Base-by-base conservation (phyloP, 768 basidiomycete species). In the Tricholoma hemisulphureum region DNA sequence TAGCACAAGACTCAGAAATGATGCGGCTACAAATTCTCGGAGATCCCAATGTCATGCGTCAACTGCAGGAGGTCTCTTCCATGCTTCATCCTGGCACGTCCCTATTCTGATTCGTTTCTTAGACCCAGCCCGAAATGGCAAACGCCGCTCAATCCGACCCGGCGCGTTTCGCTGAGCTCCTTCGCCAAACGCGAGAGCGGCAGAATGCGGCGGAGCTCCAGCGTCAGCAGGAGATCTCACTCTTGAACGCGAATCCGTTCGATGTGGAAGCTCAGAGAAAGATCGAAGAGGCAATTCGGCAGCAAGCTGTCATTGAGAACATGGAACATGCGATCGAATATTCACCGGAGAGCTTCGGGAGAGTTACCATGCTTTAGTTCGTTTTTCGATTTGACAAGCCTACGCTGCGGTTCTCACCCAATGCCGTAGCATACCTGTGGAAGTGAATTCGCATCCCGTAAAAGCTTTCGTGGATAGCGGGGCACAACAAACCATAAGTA, bases 381-480 rank as follows among this genome's bases (percentile, higher is more conserved):
- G 89, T 82, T 34, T 32, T 29, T 32, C 23, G 5, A 11, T 57
- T 35, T 37, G 28, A 23, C 16, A n/a, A 61, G 3, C 45, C 51
- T 5, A 14, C 55, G 21, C 29, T 53, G n/a, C 54, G 28, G 45
- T 2, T 11, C 51, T 56, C 48, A 60, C 26, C 18, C 9, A n/a
- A 37, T 13, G 8, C 23, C 26, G 5, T 57, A 95, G 92, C 65
- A 91, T 98, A 61, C 83, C 88, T 23, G 86, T 95, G 0, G 97
- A 98, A 67, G 93, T 99, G 2, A 99, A 99, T 67, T 88, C 89
- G 1, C 80, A 82, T 58, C 89, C 89, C 3, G 86, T 98, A 34
- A 95, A 93, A 71, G 97, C 97, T 0, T 99, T 99, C 64, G 97
- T 99, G 41, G 97, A 99, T 70, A 97, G 94, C 62, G 97, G 96